Conservation (phyloP, 1,139 yeast genomes). For the Blastobotrys illinoisensis region DNA sequence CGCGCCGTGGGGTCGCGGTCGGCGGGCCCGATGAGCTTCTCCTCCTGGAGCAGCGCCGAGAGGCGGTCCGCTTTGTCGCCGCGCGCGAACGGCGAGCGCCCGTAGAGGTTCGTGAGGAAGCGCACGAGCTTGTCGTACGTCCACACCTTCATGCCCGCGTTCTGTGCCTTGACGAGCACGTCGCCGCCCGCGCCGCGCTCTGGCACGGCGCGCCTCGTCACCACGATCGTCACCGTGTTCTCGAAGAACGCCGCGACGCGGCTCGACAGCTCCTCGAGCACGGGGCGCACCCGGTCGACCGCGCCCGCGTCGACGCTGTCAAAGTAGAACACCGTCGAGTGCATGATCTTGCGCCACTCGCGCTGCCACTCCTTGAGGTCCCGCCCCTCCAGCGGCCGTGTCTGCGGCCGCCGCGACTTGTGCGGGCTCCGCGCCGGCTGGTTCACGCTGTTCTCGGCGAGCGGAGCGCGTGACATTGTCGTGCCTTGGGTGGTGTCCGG, state of each 20-base stretch:
- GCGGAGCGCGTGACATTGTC: conserved; percentile 3
- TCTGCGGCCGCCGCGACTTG: neutral
- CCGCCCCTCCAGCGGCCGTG: conserved; percentile 12
- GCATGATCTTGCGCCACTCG: conserved; percentile 76
- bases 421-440: neutral
- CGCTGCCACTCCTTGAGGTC: conserved; percentile 55
- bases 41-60: conserved; percentile 70
- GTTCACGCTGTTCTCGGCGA: neutral
- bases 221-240: conserved; percentile 71
- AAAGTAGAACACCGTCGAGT: conserved; percentile 68
- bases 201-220: conserved; percentile 52
- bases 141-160: conserved; percentile 74
- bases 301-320: conserved; percentile 58
- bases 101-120: conserved; percentile 61
- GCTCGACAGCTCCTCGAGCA: conserved; percentile 32
- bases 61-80: conserved; percentile 29
- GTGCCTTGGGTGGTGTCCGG: neutral
- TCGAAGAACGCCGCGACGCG: conserved; percentile 68
- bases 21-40: conserved; percentile 77
- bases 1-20: conserved; percentile 85
- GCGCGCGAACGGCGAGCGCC: conserved; percentile 4
- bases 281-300: conserved; percentile 45
- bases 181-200: conserved; percentile 47
- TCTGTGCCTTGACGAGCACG: conserved; percentile 59
- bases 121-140: conserved; percentile 78